phyloP scores from a whole-genome alignment of 495 filamentous ascomycete species.

The Neurospora cerealis region DNA sequence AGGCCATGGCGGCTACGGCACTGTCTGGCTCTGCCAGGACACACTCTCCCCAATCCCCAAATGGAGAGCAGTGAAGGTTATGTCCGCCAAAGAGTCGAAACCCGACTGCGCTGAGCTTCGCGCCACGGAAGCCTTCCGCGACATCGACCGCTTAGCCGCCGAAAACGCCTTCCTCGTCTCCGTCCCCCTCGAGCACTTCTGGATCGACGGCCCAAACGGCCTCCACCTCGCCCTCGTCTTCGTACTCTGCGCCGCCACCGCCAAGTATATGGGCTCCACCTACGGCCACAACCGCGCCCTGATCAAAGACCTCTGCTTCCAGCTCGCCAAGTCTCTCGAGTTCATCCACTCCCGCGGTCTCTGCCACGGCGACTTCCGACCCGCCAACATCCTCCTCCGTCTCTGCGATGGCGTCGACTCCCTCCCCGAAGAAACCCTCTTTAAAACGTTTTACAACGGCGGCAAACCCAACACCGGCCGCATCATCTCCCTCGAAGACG shows the following conservation, averaged over 20 bases:
- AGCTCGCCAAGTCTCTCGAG: conserved; percentile 7
- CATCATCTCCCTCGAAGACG: conserved; percentile 2
- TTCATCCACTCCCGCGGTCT: conserved; percentile 14
- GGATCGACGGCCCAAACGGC: conserved; percentile 29
- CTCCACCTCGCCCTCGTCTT: conserved; percentile 27
- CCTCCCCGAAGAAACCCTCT: conserved; percentile 4
- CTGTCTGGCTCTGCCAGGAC: conserved; percentile 47
- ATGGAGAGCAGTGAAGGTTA: conserved; percentile 21
- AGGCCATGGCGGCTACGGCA: conserved; percentile 38
- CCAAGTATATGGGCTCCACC: not conserved
- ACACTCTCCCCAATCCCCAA: not conserved
- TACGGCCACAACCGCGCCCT: conserved; percentile 2
- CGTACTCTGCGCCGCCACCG: not conserved
- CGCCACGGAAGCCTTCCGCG: conserved; percentile 3
- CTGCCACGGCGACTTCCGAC: conserved; percentile 21
- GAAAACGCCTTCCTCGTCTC: conserved; percentile 6
- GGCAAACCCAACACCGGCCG: not conserved
- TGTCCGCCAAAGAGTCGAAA: conserved; percentile 6
- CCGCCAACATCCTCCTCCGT: conserved; percentile 15
- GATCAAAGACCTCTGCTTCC: conserved; percentile 17
- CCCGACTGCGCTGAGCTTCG: conserved; percentile 7
- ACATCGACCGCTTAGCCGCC: not conserved
- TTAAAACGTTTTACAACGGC: not conserved
- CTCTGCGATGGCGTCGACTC: conserved; percentile 14
- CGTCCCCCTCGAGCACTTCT: conserved; percentile 22